These are phyloP conservation scores for Haberlea rhodopensis DNA, from an alignment of 257 asterid species.

Conservation along the genomic window DNA sequence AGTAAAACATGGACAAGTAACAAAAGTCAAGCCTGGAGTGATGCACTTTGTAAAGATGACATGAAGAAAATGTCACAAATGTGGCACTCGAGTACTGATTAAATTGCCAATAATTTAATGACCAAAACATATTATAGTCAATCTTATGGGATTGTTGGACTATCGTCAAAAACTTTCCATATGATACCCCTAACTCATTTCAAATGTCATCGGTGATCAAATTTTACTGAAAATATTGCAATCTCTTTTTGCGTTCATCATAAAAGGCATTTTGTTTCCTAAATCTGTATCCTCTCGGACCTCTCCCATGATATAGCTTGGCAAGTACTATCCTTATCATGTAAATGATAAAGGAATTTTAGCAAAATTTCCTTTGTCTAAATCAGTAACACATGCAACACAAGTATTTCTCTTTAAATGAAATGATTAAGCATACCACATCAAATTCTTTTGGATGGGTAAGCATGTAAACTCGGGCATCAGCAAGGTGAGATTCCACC, in stretches of 20 bases:
- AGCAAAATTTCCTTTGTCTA: slow-evolving; percentile 5
- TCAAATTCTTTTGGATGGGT: slow-evolving; percentile 96
- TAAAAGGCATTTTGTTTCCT: not conserved
- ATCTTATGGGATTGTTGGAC: not conserved
- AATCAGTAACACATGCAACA: not conserved
- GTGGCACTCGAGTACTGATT: no score
- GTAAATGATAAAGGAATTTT: slow-evolving; percentile 17
- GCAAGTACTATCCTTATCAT: not conserved
- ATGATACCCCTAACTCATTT: not conserved
- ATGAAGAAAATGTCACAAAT: no score
- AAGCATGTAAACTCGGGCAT: slow-evolving; percentile 94
- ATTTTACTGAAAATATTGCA: not conserved
- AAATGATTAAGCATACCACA: slow-evolving; percentile 51
- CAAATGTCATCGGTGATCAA: not conserved
- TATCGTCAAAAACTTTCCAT: not conserved
- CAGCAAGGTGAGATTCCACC: slow-evolving; percentile 87
- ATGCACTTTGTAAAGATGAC: no score
- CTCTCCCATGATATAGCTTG: not conserved
- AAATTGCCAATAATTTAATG: slow-evolving; percentile 1
- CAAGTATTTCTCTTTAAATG: slow-evolving; percentile 13
- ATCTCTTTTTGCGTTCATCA: not conserved
- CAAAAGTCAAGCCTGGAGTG: no score
- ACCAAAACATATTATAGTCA: not conserved
- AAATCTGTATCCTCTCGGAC: not conserved
- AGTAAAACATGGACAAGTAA: no score